phyloP scores from a whole-genome alignment of 345 rosid genomes.

The Crucihimalaya himalaica region DNA sequence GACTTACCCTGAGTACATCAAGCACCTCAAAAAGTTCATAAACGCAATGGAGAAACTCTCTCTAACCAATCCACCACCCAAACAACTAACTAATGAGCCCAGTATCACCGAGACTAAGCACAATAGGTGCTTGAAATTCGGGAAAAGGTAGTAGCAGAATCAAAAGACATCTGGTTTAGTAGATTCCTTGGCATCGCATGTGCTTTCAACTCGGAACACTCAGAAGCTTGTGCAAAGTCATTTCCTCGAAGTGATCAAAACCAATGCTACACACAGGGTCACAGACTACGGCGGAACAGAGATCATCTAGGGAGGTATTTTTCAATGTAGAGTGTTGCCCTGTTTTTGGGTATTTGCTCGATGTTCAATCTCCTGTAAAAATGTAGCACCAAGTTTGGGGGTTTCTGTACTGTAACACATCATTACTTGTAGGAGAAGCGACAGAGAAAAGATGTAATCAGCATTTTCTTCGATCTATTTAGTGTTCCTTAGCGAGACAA shows the following conservation, averaged over 20 bases:
- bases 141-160: conserved; percentile 46
- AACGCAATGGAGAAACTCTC: conserved; percentile 91
- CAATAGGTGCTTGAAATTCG: conserved; percentile 69
- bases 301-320: conserved; percentile 16
- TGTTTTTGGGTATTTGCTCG: conserved; percentile 1
- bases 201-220: conserved; percentile 20
- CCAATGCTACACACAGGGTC: conserved; percentile 14
- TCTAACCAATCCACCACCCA: conserved; percentile 52
- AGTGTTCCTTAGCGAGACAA: conserved; percentile 20
- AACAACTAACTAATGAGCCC: conserved; percentile 47
- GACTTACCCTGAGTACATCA: conserved; percentile 89
- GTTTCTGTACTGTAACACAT: conserved; percentile 6
- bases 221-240: conserved; percentile 19
- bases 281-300: neutral
- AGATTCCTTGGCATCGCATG: conserved; percentile 28
- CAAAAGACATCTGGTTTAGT: conserved; percentile 14
- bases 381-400: conserved; percentile 8
- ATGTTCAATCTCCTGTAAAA: conserved; percentile 27
- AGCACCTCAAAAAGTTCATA: conserved; percentile 75
- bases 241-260: conserved; percentile 26
- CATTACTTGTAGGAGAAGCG: conserved; percentile 23
- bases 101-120: conserved; percentile 66
- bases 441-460: conserved; percentile 25
- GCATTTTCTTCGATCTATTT: conserved; percentile 4
- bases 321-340: conserved; percentile 9